phyloP scores from a whole-genome alignment of 306 rosid genomes.

The Vigna angularis region DNA sequence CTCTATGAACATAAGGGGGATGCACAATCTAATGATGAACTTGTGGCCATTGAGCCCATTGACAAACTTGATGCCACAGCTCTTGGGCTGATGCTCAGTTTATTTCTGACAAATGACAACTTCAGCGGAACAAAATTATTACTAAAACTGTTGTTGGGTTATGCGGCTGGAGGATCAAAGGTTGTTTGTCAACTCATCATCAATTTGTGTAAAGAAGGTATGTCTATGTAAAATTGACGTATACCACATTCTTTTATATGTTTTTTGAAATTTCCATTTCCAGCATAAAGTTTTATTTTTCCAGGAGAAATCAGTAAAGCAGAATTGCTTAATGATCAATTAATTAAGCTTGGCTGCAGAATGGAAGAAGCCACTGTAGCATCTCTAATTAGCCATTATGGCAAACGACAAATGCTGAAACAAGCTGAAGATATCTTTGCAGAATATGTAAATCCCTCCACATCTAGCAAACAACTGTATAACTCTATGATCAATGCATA shows the following conservation, averaged over 20 bases:
- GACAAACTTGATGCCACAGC: conserved; percentile 67
- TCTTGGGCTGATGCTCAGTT: conserved; percentile 69
- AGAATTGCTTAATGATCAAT: conserved; percentile 57
- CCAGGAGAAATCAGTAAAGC: conserved; percentile 87
- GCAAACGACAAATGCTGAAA: conserved; percentile 69
- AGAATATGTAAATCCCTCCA: conserved; percentile 59
- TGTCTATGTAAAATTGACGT: conserved; percentile 21
- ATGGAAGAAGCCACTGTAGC: conserved; percentile 66
- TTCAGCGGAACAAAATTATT: conserved; percentile 51
- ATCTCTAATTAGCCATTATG: conserved; percentile 72
- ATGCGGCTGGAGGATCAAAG: conserved; percentile 59
- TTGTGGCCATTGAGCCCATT: conserved; percentile 48
- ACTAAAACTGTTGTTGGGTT: conserved; percentile 59
- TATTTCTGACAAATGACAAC: conserved; percentile 63
- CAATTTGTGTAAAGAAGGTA: conserved; percentile 73
- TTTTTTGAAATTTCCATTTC: conserved; percentile 38
- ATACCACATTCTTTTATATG: conserved; percentile 17
- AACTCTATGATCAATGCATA: conserved; percentile 85
- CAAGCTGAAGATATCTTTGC: conserved; percentile 75
- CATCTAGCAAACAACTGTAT: conserved; percentile 51
- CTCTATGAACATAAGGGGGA: conserved; percentile 53
- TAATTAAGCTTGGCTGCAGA: conserved; percentile 57
- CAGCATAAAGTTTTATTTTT: conserved; percentile 20
- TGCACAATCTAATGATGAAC: conserved; percentile 52
- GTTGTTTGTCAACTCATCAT: conserved; percentile 56